A percentile compares a stretch with the other conserved stretches of the same genome.
Evolutionary conservation across 1,284 basidiomycete species (phyloP).

Genomic region (Exobasidium cylindrosporum): DNA sequence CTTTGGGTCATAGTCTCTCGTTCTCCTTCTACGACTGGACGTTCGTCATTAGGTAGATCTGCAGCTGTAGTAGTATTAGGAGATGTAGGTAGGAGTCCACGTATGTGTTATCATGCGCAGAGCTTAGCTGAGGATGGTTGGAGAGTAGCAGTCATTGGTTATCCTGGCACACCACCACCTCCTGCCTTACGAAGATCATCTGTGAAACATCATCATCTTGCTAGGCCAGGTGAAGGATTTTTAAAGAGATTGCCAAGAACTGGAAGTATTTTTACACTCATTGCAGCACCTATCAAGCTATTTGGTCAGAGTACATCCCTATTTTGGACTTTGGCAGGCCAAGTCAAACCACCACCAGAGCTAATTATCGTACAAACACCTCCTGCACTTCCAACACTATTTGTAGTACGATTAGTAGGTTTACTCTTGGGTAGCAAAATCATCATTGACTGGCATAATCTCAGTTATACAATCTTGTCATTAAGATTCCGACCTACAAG

Average conservation of each 20-base stretch:
- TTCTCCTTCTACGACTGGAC: constrained; percentile 16
- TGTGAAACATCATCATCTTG: constrained; percentile 59
- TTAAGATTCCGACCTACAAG: constrained; percentile 71
- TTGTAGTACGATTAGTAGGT: constrained; percentile 74
- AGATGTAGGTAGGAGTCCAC: constrained; percentile 88
- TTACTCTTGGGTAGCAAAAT: constrained; percentile 70
- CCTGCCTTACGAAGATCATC: constrained; percentile 25
- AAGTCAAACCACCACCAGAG: constrained; percentile 72
- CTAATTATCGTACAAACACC: constrained; percentile 94
- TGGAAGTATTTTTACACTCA: constrained; percentile 64
- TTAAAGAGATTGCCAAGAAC: constrained; percentile 59
- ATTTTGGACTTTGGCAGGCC: constrained; percentile 40
- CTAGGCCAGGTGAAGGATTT: constrained; percentile 65
- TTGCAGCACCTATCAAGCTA: constrained; percentile 75
- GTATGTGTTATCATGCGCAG: constrained; percentile 98
- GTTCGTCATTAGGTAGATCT: constrained; percentile 26
- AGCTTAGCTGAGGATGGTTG: constrained; percentile 81
- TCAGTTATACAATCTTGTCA: constrained; percentile 88
- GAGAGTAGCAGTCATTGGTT: constrained; percentile 78
- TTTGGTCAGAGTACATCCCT: constrained; percentile 33
- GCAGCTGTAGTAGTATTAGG: constrained; percentile 89
- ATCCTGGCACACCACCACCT: constrained; percentile 58
- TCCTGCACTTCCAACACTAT: constrained; percentile 89
- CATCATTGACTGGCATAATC: constrained; percentile 99
- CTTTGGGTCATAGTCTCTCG: constrained; percentile 39